phyloP scores from a whole-genome alignment of 2,329 filamentous ascomycete genomes.

The Zopfia rhizophila region DNA sequence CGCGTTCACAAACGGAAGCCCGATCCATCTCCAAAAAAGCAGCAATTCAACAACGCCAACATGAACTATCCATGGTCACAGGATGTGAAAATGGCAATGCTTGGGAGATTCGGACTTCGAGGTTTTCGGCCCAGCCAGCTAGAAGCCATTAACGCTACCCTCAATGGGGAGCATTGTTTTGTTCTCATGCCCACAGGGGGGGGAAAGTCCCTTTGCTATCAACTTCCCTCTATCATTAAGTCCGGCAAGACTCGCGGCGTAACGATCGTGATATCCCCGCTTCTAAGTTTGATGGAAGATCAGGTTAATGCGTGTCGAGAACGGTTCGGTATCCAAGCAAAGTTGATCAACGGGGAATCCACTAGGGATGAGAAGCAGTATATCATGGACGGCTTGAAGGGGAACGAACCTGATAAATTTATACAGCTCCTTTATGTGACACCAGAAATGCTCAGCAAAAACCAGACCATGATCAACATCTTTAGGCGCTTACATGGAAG shows the following conservation, averaged over 20 bases:
- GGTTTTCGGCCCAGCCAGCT: conserved; percentile 93
- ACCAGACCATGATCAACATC: conserved; percentile 70
- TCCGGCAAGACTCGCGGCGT: conserved; percentile 85
- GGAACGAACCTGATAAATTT: conserved; percentile 74
- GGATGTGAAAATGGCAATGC: conserved; percentile 83
- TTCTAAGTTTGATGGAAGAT: conserved; percentile 97
- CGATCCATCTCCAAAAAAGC: conserved; percentile 40
- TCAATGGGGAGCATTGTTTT: conserved; percentile 88
- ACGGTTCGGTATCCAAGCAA: conserved; percentile 79
- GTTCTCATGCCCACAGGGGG: conserved; percentile 98
- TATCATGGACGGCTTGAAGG: conserved; percentile 72
- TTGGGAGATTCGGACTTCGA: conserved; percentile 82
- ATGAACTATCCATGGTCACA: conserved; percentile 75
- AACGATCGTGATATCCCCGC: conserved; percentile 92
- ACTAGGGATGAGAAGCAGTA: conserved; percentile 69
- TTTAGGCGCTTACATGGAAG: conserved; percentile 75
- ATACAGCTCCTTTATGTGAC: conserved; percentile 94
- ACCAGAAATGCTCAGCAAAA: conserved; percentile 95
- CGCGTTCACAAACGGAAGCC: conserved; percentile 24
- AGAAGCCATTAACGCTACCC: conserved; percentile 93
- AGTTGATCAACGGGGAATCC: conserved; percentile 83
- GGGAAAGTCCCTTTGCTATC: conserved; percentile 96
- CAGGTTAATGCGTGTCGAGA: conserved; percentile 83
- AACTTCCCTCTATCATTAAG: conserved; percentile 85
- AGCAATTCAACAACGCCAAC: conserved; percentile 35